Base-by-base conservation (phyloP, 345 rosid species). In the Citropsis articulata region DNA sequence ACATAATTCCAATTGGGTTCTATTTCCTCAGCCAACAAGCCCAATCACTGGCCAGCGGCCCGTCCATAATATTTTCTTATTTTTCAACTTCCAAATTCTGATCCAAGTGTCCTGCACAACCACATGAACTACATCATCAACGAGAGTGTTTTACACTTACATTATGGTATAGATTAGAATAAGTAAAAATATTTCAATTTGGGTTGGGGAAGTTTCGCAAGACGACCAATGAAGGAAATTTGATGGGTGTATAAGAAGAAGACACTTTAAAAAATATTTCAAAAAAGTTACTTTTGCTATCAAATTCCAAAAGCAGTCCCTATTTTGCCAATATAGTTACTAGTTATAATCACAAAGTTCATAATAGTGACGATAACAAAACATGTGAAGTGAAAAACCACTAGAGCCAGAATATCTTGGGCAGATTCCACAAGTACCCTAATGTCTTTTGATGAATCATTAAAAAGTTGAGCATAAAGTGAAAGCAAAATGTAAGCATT, bases 381-480 rank as follows among this genome's bases (percentile, higher is more conserved):
- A 61, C 22, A 21, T 36, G 71, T 28, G 75, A 53, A 45, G 59
- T 31, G 48, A 42, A 42, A 35, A n/a, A 22, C 38, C 72, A 79
- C 75, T 64, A 68, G 24, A 57, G 35, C 59, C 42, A 69, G 75
- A 77, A 76, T 78, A 72, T 77, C 75, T 57, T 57, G 56, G 60
- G 79, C 61, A 84, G 85, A 86, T 70, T 80, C 87, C 87, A 82
- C 72, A 50, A 79, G 55, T 22, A n/a, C 36, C 64, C 16, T 35
- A 73, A 73, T 75, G 74, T 45, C 60, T 28, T 30, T 7, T 5
- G 2, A 61, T 38, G 50, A 71, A 27, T 67, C 50, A 79, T 73
- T 63, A 57, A 9, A 22, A 77, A n/a, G n/a, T 50, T 7, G 13
- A 30, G 2, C 42, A 50, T 74, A 81, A 78, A 60, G 77, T 75